Evolutionary conservation across 495 filamentous ascomycete genomes (phyloP).

Genomic region (Penicillium atrosanguineum): DNA sequence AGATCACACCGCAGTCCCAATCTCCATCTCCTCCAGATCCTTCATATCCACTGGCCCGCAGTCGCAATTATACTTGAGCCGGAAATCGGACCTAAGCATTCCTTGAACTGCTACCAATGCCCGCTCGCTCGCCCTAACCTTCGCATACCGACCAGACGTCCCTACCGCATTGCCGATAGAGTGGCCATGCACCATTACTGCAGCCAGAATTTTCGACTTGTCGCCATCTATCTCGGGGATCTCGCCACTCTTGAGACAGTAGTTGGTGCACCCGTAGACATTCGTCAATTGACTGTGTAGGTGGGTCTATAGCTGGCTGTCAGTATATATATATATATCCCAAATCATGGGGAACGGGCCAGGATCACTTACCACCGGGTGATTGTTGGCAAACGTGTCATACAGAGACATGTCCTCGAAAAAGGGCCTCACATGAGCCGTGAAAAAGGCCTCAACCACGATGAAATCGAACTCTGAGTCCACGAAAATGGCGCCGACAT

Average conservation of each 20-base stretch:
- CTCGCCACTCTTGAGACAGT: conserved; percentile 52
- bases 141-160: conserved; percentile 66
- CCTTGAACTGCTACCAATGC: conserved; percentile 59
- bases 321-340: background rate
- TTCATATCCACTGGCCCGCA: conserved; percentile 41
- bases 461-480: conserved; percentile 80
- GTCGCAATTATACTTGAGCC: conserved; percentile 57
- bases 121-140: conserved; percentile 66
- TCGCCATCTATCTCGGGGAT: conserved; percentile 44
- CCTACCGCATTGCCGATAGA: conserved; percentile 61
- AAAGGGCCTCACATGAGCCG: conserved; percentile 65
- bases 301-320: conserved; percentile 43
- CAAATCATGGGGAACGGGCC: background rate
- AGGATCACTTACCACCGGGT: conserved; percentile 60
- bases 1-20: conserved; percentile 37
- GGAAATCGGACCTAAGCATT: conserved; percentile 58
- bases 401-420: conserved; percentile 89
- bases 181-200: conserved; percentile 71
- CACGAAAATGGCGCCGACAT: conserved; percentile 86
- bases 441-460: conserved; percentile 74
- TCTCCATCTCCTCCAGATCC: conserved; percentile 13
- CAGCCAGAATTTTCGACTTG: conserved; percentile 58
- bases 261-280: conserved; percentile 53
- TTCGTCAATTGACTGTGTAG: conserved; percentile 50
- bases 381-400: conserved; percentile 84